Percentiles rank a stretch among this genome's conserved stretches.
phyloP scores from a whole-genome alignment of 2,329 filamentous ascomycete species.

The Myriosclerotinia duriaeana region DNA sequence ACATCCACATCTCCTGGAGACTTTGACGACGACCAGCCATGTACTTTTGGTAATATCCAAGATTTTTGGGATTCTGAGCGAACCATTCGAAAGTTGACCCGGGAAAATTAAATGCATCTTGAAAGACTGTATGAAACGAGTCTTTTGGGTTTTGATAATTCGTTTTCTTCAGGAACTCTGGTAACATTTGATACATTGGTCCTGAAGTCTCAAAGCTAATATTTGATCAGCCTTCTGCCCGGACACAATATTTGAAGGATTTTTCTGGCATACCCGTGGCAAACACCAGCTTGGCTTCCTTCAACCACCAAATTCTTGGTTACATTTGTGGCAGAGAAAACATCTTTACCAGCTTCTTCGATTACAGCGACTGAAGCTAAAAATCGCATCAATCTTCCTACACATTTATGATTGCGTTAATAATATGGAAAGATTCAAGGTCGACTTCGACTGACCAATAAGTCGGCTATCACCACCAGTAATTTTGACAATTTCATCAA shows the following conservation, averaged over 20 bases:
- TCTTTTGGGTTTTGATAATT: background rate
- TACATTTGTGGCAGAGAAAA: background rate
- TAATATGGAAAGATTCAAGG: background rate
- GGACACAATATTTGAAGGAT: no score
- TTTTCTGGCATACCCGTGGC: background rate
- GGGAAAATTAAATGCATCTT: background rate
- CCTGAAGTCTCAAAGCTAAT: background rate
- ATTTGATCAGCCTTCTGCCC: background rate
- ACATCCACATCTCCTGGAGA: background rate
- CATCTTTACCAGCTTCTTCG: background rate
- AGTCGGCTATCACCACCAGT: background rate
- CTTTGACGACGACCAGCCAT: conserved; percentile 5
- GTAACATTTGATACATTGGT: background rate
- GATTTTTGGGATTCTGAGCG: background rate
- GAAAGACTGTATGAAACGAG: background rate
- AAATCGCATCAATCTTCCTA: background rate
- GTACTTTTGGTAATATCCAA: background rate
- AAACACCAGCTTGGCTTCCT: background rate
- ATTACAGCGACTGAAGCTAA: background rate
- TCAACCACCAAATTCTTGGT: background rate
- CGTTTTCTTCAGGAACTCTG: background rate
- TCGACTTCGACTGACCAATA: background rate
- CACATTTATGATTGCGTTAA: background rate
- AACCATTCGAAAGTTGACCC: background rate
- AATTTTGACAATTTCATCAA: background rate